These are phyloP conservation scores for Strobilomyces confusus DNA, from an alignment of 768 basidiomycete species.

Conservation along the genomic window DNA sequence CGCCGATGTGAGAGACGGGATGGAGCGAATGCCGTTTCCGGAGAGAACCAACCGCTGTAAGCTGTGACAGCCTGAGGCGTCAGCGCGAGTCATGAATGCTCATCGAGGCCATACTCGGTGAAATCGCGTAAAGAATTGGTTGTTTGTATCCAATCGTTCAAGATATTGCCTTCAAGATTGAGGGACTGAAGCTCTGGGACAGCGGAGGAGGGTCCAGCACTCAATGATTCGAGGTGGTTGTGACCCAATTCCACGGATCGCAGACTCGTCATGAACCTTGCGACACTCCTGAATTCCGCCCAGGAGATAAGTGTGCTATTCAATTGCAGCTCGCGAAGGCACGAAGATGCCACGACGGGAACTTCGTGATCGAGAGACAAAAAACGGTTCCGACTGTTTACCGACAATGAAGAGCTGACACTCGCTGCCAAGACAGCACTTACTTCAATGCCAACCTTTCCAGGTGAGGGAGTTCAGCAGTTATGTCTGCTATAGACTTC, in stretches of 20 bases:
- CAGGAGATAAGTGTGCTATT: conserved; percentile 72
- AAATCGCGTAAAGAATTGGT: conserved; percentile 43
- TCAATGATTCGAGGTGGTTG: conserved; percentile 49
- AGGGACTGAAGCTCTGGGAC: conserved; percentile 41
- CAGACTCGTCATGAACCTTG: conserved; percentile 50
- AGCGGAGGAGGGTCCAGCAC: conserved; percentile 7
- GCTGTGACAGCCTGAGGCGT: conserved; percentile 28
- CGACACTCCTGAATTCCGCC: conserved; percentile 56
- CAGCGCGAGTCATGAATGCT: conserved; percentile 1
- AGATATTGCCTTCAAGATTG: conserved; percentile 69
- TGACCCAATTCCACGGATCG: conserved; percentile 64
- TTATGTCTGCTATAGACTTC: conserved; percentile 63
- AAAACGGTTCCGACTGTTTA: conserved; percentile 65
- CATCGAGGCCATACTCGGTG: conserved; percentile 36
- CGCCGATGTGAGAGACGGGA: conserved; percentile 33
- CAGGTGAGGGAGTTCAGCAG: conserved; percentile 55
- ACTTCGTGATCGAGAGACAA: conserved; percentile 32
- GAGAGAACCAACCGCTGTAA: conserved; percentile 64
- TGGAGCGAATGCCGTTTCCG: conserved; percentile 51
- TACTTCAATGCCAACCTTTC: conserved; percentile 76
- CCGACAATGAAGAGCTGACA: conserved; percentile 11
- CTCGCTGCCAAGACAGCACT: conserved; percentile 29
- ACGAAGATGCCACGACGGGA: conserved; percentile 43
- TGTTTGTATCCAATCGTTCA: conserved; percentile 52
- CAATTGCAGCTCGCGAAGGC: conserved; percentile 63